Base-by-base conservation (phyloP, 1,284 basidiomycete species). In the Tremellales sp. region DNA sequence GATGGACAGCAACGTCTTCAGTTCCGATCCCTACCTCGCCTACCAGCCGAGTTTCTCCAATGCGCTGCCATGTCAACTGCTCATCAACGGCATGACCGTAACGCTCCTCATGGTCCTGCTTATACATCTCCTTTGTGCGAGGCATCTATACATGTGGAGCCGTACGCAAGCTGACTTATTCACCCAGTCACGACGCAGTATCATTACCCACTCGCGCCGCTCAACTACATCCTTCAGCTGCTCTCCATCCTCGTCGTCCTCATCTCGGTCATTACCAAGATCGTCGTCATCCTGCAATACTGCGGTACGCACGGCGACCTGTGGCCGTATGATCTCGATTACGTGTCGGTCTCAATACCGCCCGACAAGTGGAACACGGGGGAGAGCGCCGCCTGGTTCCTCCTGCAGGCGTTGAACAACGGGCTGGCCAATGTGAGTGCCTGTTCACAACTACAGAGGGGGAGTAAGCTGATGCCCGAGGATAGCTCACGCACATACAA, bases 261-360 rank as follows among this genome's bases (percentile, higher is more conserved):
- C 39, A 78, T 85, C 25, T 84, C 83, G 18, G 78, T 85, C 47
- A 78, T 84, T 43, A 85, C 86, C n/a, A 86, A 85, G 2, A 74
- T 91, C 45, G 79, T 82, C 61, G 80, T 91, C 60, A 78, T 94
- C 28, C 77, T 95, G 6, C 67, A 77, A 0, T 74, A 79, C 3
- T 77, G 84, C 3, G 71, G 80, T 4, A 56, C 75, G 2, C 81
- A 86, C 55, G 88, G 85, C 53, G 77, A 81, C 57, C 73, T 74
- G 27, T 97, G 92, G 88, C 94, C 94, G 0, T 97, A 91, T 71
- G 93, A 92, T 84, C 82, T 97, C 44, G 86, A 85, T 53, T 98
- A 97, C 69, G 77, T 93, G 38, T 81, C 87, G 4, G 82, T 94
- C 34, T 79, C 84, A 41, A 83, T 95, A 3, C 91, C 90, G 1